phyloP scores from a whole-genome alignment of 495 filamentous ascomycete genomes.

The Penicillium herquei region DNA sequence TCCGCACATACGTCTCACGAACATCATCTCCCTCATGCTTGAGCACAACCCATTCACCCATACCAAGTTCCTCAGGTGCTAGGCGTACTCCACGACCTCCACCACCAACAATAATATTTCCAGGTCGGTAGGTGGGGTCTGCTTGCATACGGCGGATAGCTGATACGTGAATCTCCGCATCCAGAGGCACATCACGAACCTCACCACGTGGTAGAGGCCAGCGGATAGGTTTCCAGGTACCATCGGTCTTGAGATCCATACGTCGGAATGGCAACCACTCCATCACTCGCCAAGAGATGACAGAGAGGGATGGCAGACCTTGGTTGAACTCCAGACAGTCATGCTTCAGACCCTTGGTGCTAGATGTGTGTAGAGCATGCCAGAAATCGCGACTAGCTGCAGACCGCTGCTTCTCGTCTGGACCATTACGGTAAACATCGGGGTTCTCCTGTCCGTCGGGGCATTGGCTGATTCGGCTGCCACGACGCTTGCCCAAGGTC shows the following conservation, averaged over 20 bases:
- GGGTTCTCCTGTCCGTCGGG: conserved; percentile 20
- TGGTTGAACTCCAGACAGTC: conserved; percentile 71
- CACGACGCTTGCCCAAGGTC: conserved; percentile 35
- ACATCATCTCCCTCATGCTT: conserved; percentile 62
- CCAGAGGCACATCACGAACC: conserved; percentile 73
- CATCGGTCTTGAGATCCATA: conserved; percentile 74
- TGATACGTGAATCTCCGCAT: conserved; percentile 68
- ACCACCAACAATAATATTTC: conserved; percentile 78
- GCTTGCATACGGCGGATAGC: conserved; percentile 71
- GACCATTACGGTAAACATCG: conserved; percentile 17
- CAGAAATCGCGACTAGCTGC: conserved; percentile 47
- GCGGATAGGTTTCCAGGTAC: conserved; percentile 76
- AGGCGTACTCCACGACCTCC: conserved; percentile 66
- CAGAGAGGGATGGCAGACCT: conserved; percentile 56
- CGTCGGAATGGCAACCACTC: conserved; percentile 82
- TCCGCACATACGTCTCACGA: conserved; percentile 59
- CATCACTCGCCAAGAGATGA: conserved; percentile 78
- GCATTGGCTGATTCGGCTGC: conserved; percentile 12
- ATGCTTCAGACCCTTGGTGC: conserved; percentile 64
- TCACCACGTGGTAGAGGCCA: conserved; percentile 82
- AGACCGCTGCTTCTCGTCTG: conserved; percentile 29
- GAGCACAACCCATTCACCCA: conserved; percentile 71
- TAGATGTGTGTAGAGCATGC: conserved; percentile 55
- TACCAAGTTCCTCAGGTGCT: conserved; percentile 62
- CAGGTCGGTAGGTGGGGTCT: conserved; percentile 67